These are phyloP conservation scores for Suhomyces taliae DNA, from an alignment of 1,139 yeast genomes.

Conservation along the genomic window DNA sequence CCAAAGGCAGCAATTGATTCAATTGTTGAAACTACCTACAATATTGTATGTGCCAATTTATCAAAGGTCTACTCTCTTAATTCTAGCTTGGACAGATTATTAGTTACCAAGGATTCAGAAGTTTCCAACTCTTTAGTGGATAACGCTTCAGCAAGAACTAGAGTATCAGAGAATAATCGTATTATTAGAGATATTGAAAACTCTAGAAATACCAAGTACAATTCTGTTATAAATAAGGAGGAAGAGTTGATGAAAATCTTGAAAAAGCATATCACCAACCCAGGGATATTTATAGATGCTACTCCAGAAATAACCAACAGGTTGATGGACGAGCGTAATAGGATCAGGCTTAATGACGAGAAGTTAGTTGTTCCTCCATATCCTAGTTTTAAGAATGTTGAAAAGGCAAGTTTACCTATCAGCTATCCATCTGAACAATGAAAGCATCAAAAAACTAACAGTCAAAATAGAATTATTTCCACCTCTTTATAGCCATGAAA, in stretches of 20 bases:
- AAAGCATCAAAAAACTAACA: background rate
- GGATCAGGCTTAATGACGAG: conserved; percentile 24
- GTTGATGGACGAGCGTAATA: conserved; percentile 28
- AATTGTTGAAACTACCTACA: conserved; percentile 21
- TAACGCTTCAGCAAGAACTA: conserved; percentile 24
- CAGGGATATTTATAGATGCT: conserved; percentile 52
- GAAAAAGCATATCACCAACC: conserved; percentile 58
- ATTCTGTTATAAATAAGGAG: conserved; percentile 12
- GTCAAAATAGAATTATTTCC: background rate
- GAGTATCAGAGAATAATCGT: conserved; percentile 26
- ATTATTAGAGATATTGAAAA: conserved; percentile 17
- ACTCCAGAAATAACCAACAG: conserved; percentile 58
- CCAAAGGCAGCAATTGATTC: conserved; percentile 50
- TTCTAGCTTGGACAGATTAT: conserved; percentile 17
- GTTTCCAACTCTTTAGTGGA: conserved; percentile 29
- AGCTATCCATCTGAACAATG: conserved; percentile 26
- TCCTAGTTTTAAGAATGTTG: conserved; percentile 64
- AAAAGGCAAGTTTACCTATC: conserved; percentile 49
- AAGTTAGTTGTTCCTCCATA: conserved; percentile 35
- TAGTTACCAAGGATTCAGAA: conserved; percentile 27
- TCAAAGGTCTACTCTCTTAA: conserved; percentile 13
- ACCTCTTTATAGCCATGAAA: no score
- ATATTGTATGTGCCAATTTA: conserved; percentile 27
- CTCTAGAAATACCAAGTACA: conserved; percentile 6
- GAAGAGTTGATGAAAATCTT: conserved; percentile 35